Evolutionary conservation across 1,284 basidiomycete genomes (phyloP), one percentile per base, ranked within the genome.

Genomic region (Limonomyces culmigenus): DNA sequence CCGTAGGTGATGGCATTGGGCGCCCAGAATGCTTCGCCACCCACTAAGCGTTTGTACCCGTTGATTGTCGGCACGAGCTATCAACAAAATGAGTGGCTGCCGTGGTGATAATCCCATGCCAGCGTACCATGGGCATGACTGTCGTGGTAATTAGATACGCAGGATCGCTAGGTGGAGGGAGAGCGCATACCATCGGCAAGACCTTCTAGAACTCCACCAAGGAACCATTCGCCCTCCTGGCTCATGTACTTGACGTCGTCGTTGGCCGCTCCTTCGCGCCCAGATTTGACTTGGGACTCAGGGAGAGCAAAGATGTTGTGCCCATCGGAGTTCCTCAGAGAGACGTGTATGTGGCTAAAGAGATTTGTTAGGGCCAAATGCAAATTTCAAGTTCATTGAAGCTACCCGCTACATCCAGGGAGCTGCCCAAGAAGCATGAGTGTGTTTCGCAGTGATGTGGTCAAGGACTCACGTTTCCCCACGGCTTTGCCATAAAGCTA

Each of bases 401-500:
- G 16, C 30, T 35, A 85, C 85, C 87, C 87, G 43, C 88, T 91
- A 50, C 85, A 88, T 11, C 88, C 88, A 29, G 88, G 86, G 45
- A 91, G 67, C 85, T 92, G 45, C 18, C 36, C 3, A 30, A 3
- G 6, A 18, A 12, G n/a, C 12, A n/a, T 27, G 5, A 27, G 17
- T 19, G 23, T 13, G 19, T n/a, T n/a, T n/a, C n/a, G n/a, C n/a
- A n/a, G n/a, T n/a, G n/a, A n/a, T n/a, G n/a, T n/a, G n/a, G n/a
- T n/a, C n/a, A n/a, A 25, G 18, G 10, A 61, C 78, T 51, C 50
- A 89, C 87, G 49, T 86, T 76, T 34, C 74, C 78, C 79, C 83
- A 92, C 16, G 92, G 93, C 49, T 96, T 96, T 0, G 93, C 92
- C 93, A 98, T 97, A 55, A 98, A 98, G 39, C 87, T 93, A 0